These are phyloP conservation scores for Sicyos edulis DNA, from an alignment of 306 rosid species.

Conservation along the genomic window DNA sequence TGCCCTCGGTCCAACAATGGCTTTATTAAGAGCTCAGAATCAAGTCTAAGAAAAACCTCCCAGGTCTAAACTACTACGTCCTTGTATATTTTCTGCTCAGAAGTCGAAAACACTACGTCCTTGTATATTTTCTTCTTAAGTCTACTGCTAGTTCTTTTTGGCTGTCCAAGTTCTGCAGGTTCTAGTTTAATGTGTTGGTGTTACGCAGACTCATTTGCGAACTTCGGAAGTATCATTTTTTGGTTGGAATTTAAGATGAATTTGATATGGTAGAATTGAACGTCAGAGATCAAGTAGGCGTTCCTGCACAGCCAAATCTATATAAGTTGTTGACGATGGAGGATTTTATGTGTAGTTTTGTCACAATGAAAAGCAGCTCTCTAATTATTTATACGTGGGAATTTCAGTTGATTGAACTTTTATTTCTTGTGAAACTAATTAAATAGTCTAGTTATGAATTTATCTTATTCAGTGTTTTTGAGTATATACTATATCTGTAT, in stretches of 20 bases:
- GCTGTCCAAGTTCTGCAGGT: not conserved
- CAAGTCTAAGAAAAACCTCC: slow-evolving; percentile 37
- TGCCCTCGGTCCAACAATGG: slow-evolving; percentile 84
- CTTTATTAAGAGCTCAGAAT: slow-evolving; percentile 54
- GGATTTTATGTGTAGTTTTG: slow-evolving; percentile 17
- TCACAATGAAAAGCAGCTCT: slow-evolving; percentile 3
- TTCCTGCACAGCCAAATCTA: not conserved
- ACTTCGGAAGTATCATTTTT: not conserved
- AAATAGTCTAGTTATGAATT: not conserved
- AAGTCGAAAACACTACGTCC: not conserved
- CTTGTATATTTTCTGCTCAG: slow-evolving; percentile 3
- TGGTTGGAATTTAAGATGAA: not conserved
- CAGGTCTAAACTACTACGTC: slow-evolving; percentile 11
- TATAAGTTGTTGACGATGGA: not conserved
- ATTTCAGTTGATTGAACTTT: not conserved
- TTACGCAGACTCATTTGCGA: not conserved
- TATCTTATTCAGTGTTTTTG: slow-evolving; percentile 2
- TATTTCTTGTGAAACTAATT: not conserved
- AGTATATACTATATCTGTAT: not conserved
- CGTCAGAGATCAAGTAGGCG: not conserved
- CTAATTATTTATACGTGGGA: not conserved
- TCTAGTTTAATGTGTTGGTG: not conserved
- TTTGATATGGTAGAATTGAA: not conserved
- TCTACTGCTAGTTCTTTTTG: no score
- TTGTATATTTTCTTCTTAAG: not conserved